Percentiles rank a stretch among this genome's conserved stretches.
These are phyloP conservation scores for Gamsiella multidivaricata DNA, from an alignment of 192 early-diverging fungal species.

Conservation along the genomic window DNA sequence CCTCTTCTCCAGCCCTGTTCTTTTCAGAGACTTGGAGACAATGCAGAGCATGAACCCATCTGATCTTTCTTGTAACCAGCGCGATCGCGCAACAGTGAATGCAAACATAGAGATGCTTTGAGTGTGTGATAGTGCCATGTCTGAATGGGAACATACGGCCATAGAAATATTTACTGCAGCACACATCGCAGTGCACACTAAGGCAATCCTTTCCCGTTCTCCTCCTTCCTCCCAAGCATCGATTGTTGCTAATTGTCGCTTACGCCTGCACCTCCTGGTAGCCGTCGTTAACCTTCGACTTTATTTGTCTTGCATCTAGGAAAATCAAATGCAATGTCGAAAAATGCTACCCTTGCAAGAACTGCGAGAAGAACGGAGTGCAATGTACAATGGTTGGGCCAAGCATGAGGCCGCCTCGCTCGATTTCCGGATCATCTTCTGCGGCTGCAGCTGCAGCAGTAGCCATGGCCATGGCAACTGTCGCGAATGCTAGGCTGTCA, in stretches of 20 bases:
- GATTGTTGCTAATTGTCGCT: too few relatives aligned
- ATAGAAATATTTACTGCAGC: too few relatives aligned
- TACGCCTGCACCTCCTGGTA: too few relatives aligned
- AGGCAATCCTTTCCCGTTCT: background rate
- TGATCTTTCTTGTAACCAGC: too few relatives aligned
- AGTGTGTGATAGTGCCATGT: too few relatives aligned
- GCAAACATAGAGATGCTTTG: too few relatives aligned
- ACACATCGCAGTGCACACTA: too few relatives aligned
- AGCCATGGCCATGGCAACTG: slow-evolving; percentile 43
- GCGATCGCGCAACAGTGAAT: too few relatives aligned
- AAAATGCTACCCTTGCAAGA: slow-evolving; percentile 34
- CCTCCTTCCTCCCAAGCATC: background rate
- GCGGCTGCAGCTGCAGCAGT: slow-evolving; percentile 40
- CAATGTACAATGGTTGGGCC: slow-evolving; percentile 46
- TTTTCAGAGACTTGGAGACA: too few relatives aligned
- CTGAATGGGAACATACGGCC: too few relatives aligned
- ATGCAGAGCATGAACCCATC: too few relatives aligned
- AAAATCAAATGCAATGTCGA: slow-evolving; percentile 54
- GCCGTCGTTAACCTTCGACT: background rate
- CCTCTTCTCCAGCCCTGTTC: too few relatives aligned
- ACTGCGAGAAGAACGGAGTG: slow-evolving; percentile 41
- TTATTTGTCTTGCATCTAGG: slow-evolving; percentile 13
- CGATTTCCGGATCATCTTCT: slow-evolving; percentile 39
- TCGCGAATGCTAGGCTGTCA: slow-evolving; percentile 20
- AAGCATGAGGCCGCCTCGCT: slow-evolving; percentile 44